A percentile compares a stretch with the other conserved stretches of the same genome.
phyloP scores from a whole-genome alignment of 768 basidiomycete species.

The Boletus eberwhitei region DNA sequence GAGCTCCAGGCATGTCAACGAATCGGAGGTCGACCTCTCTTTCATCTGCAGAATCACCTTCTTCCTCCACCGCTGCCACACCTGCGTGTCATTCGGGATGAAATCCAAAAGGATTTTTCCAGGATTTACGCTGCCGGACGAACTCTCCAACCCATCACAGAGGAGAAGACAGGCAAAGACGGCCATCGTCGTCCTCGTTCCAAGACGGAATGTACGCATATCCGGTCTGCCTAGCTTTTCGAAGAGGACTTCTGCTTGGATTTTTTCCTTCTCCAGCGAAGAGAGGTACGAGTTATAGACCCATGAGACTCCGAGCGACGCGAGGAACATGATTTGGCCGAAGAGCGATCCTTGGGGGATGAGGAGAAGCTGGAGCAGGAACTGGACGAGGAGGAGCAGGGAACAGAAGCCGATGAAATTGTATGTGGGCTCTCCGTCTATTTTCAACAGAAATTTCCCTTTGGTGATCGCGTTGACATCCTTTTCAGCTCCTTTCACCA shows the following conservation, averaged over 20 bases:
- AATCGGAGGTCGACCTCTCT: background rate
- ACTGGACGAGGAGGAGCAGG: conserved; percentile 31
- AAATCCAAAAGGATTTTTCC: conserved; percentile 18
- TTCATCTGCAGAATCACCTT: conserved; percentile 22
- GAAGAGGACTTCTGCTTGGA: conserved; percentile 22
- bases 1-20: background rate
- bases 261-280: conserved; percentile 35
- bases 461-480: conserved; percentile 32
- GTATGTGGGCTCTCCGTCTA: conserved; percentile 14
- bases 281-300: conserved; percentile 35
- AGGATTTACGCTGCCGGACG: conserved; percentile 10
- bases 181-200: conserved; percentile 20
- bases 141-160: conserved; percentile 21
- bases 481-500: conserved; percentile 31
- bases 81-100: conserved; percentile 22
- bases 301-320: conserved; percentile 33
- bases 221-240: conserved; percentile 11
- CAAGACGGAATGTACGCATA: conserved; percentile 21
- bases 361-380: conserved; percentile 33
- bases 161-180: conserved; percentile 27
- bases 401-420: conserved; percentile 28
- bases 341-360: conserved; percentile 35
- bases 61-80: conserved; percentile 25
- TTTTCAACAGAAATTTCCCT: conserved; percentile 26
- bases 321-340: conserved; percentile 35